A percentile compares a stretch with the other conserved stretches of the same genome.
phyloP scores from a whole-genome alignment of 345 rosid species.

The Barbarea vulgaris region DNA sequence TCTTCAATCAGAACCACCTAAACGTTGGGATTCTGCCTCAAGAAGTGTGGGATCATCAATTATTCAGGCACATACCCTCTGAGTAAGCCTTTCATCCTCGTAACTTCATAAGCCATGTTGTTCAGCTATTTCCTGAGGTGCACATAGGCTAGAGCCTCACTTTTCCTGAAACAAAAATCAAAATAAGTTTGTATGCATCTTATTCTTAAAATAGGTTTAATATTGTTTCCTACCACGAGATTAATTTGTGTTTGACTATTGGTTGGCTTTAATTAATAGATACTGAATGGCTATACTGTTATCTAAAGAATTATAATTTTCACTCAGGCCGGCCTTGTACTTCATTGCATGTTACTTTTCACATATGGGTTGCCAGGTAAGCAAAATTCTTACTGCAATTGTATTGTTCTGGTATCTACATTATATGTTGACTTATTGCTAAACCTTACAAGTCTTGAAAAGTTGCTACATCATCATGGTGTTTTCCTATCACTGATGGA shows the following conservation, averaged over 20 bases:
- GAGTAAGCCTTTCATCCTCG: conserved; percentile 51
- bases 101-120: conserved; percentile 14
- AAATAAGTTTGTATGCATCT: conserved; percentile 23
- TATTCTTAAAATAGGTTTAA: background rate
- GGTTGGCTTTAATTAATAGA: conserved; percentile 9
- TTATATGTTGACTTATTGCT: conserved; percentile 4
- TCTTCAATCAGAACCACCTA: conserved; percentile 54
- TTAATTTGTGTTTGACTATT: conserved; percentile 4
- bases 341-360: conserved; percentile 82
- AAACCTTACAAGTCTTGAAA: conserved; percentile 14
- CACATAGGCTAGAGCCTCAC: conserved; percentile 10
- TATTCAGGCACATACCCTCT: conserved; percentile 71
- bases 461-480: conserved; percentile 16
- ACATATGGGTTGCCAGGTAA: conserved; percentile 82
- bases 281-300: conserved; percentile 23
- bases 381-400: conserved; percentile 35
- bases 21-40: conserved; percentile 63
- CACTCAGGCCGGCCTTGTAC: conserved; percentile 76
- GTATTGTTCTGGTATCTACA: conserved; percentile 25
- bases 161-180: background rate
- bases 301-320: conserved; percentile 32
- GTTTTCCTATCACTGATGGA: conserved; percentile 1
- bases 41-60: conserved; percentile 85
- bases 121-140: conserved; percentile 24
- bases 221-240: conserved; percentile 1